Evolutionary conservation across 768 basidiomycete species (phyloP), one percentile per base, ranked within the genome.

Genomic region (Pholiota conissans): DNA sequence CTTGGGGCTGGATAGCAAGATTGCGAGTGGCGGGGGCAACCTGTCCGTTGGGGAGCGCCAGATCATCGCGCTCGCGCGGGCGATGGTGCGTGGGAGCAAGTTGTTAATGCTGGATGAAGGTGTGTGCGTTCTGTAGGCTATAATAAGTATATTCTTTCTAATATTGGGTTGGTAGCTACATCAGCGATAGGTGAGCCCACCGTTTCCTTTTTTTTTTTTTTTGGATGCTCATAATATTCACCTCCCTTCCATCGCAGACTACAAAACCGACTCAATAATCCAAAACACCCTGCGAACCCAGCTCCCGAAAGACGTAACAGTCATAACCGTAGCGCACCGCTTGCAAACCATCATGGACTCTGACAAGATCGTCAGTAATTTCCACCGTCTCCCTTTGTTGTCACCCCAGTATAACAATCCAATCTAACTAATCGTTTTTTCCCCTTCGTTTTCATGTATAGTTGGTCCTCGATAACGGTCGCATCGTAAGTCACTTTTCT

Each of bases 11-110:
- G 79, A 82, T 45, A 78, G 68, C 20, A 56, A 61, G 14, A 71
- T 82, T 30, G 63, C 74, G 26, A 74, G 71, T 2, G 86, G 87
- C 6, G 89, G 89, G 7, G 69, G 77, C 20, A 91, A 90, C 67
- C 83, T 90, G 61, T 87, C 85, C 2, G 84, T 87, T 39, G 90
- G 90, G 22, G 87, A 91, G 64, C 69, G 89, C 8, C 89, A 91
- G 61, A 77, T 87, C 47, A 78, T 87, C 53, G 84, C 85, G n/a
- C 49, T 49, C 29, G 49, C 29, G 10, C 49, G 49, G n/a, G 49
- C 49, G 20, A 49, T 49, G 29, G 24, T 49, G 10, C n/a, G 49
- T 22, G 74, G 79, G 34, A 84, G 80, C 69, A 77, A 81, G 40
- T 72, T 87, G 30, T 76, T 87, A 39, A 80, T 87, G 27, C 70